Evolutionary conservation across 192 early-diverging fungal genomes (phyloP), one percentile per base, ranked within the genome.

Genomic region (Dispira simplex): DNA sequence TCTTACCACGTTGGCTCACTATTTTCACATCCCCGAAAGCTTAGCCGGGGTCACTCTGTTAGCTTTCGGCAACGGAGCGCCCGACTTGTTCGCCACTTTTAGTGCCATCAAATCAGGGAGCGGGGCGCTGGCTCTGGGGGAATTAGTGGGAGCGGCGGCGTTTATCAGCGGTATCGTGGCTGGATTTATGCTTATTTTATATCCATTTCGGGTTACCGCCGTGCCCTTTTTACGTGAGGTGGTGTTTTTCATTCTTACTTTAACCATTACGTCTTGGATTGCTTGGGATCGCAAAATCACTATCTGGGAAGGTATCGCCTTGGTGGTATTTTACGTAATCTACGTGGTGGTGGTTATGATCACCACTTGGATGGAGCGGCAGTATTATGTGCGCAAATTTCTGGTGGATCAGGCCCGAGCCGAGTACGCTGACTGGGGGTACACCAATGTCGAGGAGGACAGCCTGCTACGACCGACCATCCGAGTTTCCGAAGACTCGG

Each of bases 1-100:
- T 64, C 81, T 98, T 53, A 81, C 78, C 63, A 85, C 85, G 0
- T 84, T 95, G 63, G 79, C 90, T 8, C 70, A 77, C 62, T 76
- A 81, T 51, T 66, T 98, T 32, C 75, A 77, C 53, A 68, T 98
- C 39, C 87, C 90, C 2, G 92, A 98, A 67, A 87, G 86, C 55
- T 78, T 97, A 71, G 85, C 85, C 3, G 86, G 86, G 0, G 85
- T 87, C 0, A 84, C 86, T 23, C 79, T 90, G 71, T 69, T 90
- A n/a, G 89, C 89, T 0, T 76, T 89, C 23, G 93, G 92, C 13
- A 98, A 98, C 71, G 95, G 92, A 21, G 87, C 89, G 6, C 92
- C 92, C 0, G 95, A 98, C 67, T 67, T 98, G 26, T 90, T 94
- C 63, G 84, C 90, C 47, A 95, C 93, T 0, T 94, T 88, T 46